These are phyloP conservation scores for Xylariomycetidae sp. DNA, from an alignment of 2,329 filamentous ascomycete genomes.

Conservation along the genomic window DNA sequence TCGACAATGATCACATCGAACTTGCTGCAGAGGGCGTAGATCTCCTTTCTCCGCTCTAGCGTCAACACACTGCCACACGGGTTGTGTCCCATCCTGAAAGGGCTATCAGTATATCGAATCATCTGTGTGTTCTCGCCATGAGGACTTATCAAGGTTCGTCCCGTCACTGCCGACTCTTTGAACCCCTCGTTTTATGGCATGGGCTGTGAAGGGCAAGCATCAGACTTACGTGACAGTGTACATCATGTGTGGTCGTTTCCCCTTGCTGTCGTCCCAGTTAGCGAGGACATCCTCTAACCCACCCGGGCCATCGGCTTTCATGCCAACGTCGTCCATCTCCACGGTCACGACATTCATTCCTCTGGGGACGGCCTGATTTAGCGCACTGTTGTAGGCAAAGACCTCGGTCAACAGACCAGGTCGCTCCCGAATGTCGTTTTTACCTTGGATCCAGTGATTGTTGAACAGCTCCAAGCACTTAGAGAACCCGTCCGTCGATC, in stretches of 20 bases:
- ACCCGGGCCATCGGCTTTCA: constrained; percentile 68
- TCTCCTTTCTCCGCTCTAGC: constrained; percentile 66
- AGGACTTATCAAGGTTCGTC: no score
- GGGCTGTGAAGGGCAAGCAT: background rate
- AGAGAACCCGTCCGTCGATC: constrained; percentile 78
- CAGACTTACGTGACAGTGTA: constrained; percentile 82
- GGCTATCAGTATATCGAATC: no score
- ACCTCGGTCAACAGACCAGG: constrained; percentile 76
- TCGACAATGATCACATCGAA: constrained; percentile 91
- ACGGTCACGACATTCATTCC: constrained; percentile 72
- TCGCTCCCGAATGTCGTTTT: constrained; percentile 62
- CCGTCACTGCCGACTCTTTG: no score
- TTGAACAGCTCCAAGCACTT: constrained; percentile 74
- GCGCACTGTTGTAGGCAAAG: constrained; percentile 75
- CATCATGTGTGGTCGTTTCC: constrained; percentile 75
- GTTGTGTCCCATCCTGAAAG: constrained; percentile 74
- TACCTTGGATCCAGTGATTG: constrained; percentile 68
- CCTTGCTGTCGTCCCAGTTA: constrained; percentile 74
- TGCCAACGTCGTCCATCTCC: constrained; percentile 72
- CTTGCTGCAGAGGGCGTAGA: constrained; percentile 75
- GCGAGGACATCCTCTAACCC: constrained; percentile 73
- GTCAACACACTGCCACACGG: constrained; percentile 75
- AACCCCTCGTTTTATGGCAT: no score
- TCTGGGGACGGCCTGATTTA: constrained; percentile 61
- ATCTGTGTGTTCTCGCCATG: no score